Conservation (phyloP, 805 yeast genomes). For the Candida schatavii region DNA sequence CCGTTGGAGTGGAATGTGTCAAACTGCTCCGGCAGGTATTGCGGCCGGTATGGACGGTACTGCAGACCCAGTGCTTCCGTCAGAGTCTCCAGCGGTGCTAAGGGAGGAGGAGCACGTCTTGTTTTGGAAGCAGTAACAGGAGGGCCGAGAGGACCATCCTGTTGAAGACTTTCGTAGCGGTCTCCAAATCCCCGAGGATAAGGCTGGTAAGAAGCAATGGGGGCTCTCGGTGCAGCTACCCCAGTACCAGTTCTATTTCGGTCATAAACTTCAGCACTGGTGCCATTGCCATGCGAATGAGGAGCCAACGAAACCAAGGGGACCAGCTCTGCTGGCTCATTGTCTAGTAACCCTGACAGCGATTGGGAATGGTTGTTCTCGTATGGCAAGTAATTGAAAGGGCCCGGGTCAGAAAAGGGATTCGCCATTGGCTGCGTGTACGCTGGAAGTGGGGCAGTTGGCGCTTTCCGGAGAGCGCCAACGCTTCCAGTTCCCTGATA, state of each 20-base stretch:
- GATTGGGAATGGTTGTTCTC: neutral
- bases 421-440: neutral
- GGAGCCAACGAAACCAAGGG: neutral
- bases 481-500: too few relatives aligned
- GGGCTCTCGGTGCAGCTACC: too few relatives aligned
- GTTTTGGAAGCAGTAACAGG: too few relatives aligned
- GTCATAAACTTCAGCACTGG: too few relatives aligned
- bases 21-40: conserved; percentile 1
- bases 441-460: neutral
- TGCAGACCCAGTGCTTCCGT: neutral
- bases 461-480: neutral
- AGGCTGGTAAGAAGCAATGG: neutral
- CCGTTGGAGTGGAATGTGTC: neutral
- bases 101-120: too few relatives aligned
- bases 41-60: neutral
- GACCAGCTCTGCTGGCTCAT: neutral
- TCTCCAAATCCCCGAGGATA: neutral
- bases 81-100: neutral
- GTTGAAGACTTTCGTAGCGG: neutral
- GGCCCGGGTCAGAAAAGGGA: conserved; percentile 1
- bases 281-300: neutral
- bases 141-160: too few relatives aligned
- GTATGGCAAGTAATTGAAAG: neutral
- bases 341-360: neutral
- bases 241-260: too few relatives aligned